Evolutionary conservation across 371 early-diverging fungal species (phyloP), one percentile per base, ranked within the genome.

Genomic region (Rhizopus sp.): DNA sequence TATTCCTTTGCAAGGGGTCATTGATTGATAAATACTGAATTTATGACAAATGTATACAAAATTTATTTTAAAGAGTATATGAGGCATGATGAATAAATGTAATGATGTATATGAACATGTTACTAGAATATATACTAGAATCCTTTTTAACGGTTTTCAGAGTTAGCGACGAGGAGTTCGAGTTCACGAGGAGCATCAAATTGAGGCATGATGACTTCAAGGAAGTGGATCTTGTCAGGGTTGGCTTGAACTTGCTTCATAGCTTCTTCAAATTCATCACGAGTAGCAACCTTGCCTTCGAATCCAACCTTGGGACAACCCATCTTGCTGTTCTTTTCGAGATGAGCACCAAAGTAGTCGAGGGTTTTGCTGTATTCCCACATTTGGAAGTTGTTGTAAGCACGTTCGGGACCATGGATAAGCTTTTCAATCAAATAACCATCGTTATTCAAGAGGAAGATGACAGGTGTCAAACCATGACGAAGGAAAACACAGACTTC

Each of bases 351-450:
- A 62, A 78, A 73, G 62, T 69, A 81, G 4, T 69, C 63, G 1
- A 81, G 56, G 2, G 77, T 58, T 23, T 77, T 65, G 44, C 57
- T 48, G 53, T 80, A 81, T 4, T 73, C 48, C 82, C 82, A 81
- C 68, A 69, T 76, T 34, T 69, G 72, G 33, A 70, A 70, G 51
- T 74, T 66, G 55, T 81, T 83, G 58, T 83, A 83, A 5, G 62
- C 37, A 15, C 80, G 60, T 3, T 73, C 31, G 7, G 62, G 57
- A 15, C 78, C 84, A 59, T 81, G 82, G 29, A 83, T 76, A 7
- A 75, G 38, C 23, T 74, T 69, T 46, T 83, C 83, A 53, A 81
- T 81, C 2, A 75, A 59, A 48, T 81, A 83, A 17, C 82, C 84
- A 16, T 77, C 70, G 39, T 83, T 83, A 57, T 80, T 81, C 35